A percentile compares a stretch with the other conserved stretches of the same genome.
These are phyloP conservation scores for Skeletonema potamos DNA, from an alignment of 108 stramenopile genomes.

Conservation along the genomic window DNA sequence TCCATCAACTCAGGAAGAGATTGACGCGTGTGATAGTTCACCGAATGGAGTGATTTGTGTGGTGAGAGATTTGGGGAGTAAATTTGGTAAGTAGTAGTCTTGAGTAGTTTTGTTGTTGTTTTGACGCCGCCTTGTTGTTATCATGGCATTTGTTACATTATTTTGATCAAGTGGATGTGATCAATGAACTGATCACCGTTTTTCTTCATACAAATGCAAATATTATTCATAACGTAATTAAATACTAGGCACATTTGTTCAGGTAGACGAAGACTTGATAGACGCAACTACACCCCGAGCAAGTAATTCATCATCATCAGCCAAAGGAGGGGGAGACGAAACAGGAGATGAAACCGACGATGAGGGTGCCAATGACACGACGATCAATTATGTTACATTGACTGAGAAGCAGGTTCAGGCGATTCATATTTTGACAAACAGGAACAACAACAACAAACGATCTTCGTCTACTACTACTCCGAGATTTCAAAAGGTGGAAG, in stretches of 20 bases:
- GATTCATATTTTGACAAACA: constrained; percentile 12
- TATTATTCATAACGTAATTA: background rate
- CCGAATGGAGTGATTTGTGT: constrained; percentile 31
- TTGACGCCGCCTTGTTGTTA: no score
- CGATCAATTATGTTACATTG: constrained; percentile 26
- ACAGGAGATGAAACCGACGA: constrained; percentile 39
- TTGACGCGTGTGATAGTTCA: constrained; percentile 21
- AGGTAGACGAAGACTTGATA: constrained; percentile 28
- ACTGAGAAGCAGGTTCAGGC: constrained; percentile 38
- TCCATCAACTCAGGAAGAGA: constrained; percentile 30
- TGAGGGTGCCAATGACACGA: constrained; percentile 10
- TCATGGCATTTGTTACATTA: no score
- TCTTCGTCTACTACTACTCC: constrained; percentile 1
- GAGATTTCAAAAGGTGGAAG: constrained; percentile 25
- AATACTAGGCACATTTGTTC: constrained; percentile 32
- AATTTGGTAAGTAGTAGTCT: constrained; percentile 24
- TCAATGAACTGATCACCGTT: no score
- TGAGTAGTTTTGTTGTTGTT: no score
- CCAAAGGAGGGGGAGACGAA: constrained; percentile 21
- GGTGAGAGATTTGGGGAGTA: constrained; percentile 43
- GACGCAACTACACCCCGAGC: background rate
- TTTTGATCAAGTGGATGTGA: no score
- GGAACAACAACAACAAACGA: background rate
- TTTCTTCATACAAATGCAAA: no score
- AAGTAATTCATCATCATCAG: background rate